These are phyloP conservation scores for Proliferodiscus dingleyae DNA, from an alignment of 2,329 filamentous ascomycete species.

Conservation along the genomic window DNA sequence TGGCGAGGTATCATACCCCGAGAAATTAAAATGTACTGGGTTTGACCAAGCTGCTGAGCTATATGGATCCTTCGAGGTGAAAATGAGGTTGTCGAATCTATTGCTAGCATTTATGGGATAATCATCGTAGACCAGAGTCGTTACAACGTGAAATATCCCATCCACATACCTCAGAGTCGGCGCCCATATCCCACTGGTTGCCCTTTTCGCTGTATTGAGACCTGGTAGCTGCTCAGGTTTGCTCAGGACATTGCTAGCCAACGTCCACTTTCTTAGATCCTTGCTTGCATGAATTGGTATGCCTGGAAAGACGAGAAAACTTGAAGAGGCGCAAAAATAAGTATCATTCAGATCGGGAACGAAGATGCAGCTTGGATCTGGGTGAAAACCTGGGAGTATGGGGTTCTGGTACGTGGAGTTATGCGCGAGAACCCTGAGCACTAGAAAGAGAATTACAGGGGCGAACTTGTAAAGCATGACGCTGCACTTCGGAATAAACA, in stretches of 20 bases:
- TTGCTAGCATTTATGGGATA: slow-evolving; percentile 33
- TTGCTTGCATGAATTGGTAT: slow-evolving; percentile 44
- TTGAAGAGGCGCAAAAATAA: slow-evolving; percentile 37
- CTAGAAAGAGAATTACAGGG: not conserved
- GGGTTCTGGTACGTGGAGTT: slow-evolving; percentile 33
- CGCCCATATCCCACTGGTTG: slow-evolving; percentile 42
- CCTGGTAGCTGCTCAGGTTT: slow-evolving; percentile 37
- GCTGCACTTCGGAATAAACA: not conserved
- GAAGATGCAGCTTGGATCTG: slow-evolving; percentile 38
- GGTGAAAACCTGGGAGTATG: slow-evolving; percentile 39
- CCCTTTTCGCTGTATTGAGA: slow-evolving; percentile 28
- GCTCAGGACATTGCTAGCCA: slow-evolving; percentile 36
- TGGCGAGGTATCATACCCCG: slow-evolving; percentile 48
- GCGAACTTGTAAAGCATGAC: slow-evolving; percentile 1
- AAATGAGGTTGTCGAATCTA: slow-evolving; percentile 40
- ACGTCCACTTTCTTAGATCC: slow-evolving; percentile 46
- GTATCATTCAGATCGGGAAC: slow-evolving; percentile 32
- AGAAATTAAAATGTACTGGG: slow-evolving; percentile 44
- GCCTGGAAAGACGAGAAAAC: slow-evolving; percentile 38
- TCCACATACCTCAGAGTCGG: slow-evolving; percentile 41
- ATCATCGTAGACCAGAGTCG: slow-evolving; percentile 36
- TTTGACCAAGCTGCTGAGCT: slow-evolving; percentile 38
- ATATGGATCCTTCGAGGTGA: slow-evolving; percentile 38
- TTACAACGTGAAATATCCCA: slow-evolving; percentile 42
- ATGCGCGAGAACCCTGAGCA: not conserved